Percentiles rank a stretch among this genome's conserved stretches.
Evolutionary conservation across 2,329 filamentous ascomycete species (phyloP).

Genomic region (Ascochyta clinopodiicola): DNA sequence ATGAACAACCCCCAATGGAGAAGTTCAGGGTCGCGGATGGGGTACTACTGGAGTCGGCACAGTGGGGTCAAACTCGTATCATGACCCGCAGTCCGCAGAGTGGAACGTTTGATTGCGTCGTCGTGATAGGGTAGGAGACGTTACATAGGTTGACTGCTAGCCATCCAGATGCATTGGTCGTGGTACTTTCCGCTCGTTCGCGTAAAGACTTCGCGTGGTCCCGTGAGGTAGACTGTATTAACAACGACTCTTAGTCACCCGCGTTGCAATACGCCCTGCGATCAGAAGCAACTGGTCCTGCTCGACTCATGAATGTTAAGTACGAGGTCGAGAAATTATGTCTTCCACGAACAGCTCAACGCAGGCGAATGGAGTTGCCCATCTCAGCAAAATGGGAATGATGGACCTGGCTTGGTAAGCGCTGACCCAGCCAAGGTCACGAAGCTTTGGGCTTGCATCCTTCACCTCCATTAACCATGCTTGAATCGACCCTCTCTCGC

Average conservation of each 20-base stretch:
- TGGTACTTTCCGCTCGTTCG: not conserved
- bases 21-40: constrained; percentile 18
- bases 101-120: not conserved
- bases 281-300: not conserved
- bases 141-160: not conserved
- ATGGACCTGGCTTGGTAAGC: not conserved
- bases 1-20: constrained; percentile 5
- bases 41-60: constrained; percentile 1
- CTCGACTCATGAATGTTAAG: not conserved
- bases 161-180: constrained; percentile 5
- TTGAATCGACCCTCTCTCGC: not conserved
- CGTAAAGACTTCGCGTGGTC: not conserved
- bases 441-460: constrained; percentile 8
- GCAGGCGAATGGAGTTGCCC: not conserved
- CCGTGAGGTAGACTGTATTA: not conserved
- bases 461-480: not conserved
- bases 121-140: not conserved
- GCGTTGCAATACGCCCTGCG: not conserved
- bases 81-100: constrained; percentile 3
- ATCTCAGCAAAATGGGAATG: not conserved
- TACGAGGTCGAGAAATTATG: not conserved
- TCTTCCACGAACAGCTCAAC: not conserved
- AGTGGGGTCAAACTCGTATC: constrained; percentile 6
- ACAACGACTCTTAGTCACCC: not conserved
- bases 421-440: constrained; percentile 2